phyloP scores from a whole-genome alignment of 73 alveolate species.

The Paramecium caudatum region DNA sequence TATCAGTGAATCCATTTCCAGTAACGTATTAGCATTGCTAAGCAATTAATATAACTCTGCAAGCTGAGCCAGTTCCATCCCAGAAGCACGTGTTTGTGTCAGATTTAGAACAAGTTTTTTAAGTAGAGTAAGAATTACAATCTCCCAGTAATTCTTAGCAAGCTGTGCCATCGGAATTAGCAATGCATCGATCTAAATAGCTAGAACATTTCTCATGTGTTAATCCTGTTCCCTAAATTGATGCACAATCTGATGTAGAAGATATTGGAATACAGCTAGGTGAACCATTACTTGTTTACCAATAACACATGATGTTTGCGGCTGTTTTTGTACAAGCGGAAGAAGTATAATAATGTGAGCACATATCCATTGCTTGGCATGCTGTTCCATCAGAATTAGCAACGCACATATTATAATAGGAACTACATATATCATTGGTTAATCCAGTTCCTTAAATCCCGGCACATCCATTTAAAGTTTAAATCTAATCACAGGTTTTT shows the following conservation, averaged over 20 bases:
- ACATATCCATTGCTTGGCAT: neutral
- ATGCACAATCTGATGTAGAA: neutral
- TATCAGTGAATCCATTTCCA: neutral
- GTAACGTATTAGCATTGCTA: neutral
- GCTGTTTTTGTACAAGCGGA: too few relatives aligned
- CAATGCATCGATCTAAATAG: neutral
- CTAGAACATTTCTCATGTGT: neutral
- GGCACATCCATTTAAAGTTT: neutral
- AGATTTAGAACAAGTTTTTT: neutral
- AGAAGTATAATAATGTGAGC: too few relatives aligned
- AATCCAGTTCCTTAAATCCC: neutral
- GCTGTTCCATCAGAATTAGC: neutral
- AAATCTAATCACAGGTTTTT: too few relatives aligned
- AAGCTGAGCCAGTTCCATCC: neutral
- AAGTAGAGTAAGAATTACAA: neutral
- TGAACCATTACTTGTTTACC: neutral
- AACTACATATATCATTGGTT: neutral
- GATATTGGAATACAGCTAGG: too few relatives aligned
- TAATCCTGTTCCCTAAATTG: neutral
- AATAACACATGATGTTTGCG: too few relatives aligned
- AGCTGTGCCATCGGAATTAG: neutral
- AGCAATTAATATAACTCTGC: neutral
- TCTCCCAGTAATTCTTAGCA: neutral
- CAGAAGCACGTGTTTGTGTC: neutral
- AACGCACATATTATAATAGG: neutral